Evolutionary conservation across 768 basidiomycete genomes (phyloP).

Genomic region (Collybiopsis luxurians): DNA sequence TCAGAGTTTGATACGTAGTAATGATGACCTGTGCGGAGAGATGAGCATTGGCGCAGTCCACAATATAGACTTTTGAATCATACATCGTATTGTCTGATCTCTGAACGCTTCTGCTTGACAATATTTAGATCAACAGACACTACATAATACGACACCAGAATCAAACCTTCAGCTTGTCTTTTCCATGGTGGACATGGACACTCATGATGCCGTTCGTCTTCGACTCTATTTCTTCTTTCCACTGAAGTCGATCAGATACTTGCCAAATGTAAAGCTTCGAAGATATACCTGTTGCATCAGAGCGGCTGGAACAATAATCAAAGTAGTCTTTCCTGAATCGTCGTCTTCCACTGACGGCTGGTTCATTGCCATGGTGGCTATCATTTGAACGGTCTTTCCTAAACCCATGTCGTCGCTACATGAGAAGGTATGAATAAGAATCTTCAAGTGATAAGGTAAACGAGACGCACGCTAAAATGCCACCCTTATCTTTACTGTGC

Average conservation of each 20-base stretch:
- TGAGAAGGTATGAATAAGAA: slow-evolving; percentile 3
- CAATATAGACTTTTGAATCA: slow-evolving; percentile 7
- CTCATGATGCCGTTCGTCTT: slow-evolving; percentile 63
- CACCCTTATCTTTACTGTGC: slow-evolving; percentile 47
- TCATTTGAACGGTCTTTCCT: slow-evolving; percentile 77
- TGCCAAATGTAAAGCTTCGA: background rate
- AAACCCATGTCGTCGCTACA: slow-evolving; percentile 70
- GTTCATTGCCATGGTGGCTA: slow-evolving; percentile 74
- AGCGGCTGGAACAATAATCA: slow-evolving; percentile 76
- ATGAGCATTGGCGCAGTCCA: background rate
- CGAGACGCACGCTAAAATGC: slow-evolving; percentile 54
- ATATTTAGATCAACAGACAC: background rate
- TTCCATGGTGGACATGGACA: slow-evolving; percentile 72
- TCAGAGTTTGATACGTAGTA: slow-evolving; percentile 77
- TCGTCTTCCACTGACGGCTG: slow-evolving; percentile 45
- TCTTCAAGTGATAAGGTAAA: background rate
- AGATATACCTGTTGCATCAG: slow-evolving; percentile 59
- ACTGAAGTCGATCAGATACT: slow-evolving; percentile 32
- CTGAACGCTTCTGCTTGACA: slow-evolving; percentile 35
- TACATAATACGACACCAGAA: background rate
- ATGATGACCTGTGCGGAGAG: slow-evolving; percentile 49
- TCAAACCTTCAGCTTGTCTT: slow-evolving; percentile 55
- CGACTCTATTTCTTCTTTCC: slow-evolving; percentile 70
- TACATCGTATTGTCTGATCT: slow-evolving; percentile 55
- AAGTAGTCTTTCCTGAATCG: slow-evolving; percentile 45